Conservation (phyloP, 306 rosid species). For the Comarum palustre region DNA sequence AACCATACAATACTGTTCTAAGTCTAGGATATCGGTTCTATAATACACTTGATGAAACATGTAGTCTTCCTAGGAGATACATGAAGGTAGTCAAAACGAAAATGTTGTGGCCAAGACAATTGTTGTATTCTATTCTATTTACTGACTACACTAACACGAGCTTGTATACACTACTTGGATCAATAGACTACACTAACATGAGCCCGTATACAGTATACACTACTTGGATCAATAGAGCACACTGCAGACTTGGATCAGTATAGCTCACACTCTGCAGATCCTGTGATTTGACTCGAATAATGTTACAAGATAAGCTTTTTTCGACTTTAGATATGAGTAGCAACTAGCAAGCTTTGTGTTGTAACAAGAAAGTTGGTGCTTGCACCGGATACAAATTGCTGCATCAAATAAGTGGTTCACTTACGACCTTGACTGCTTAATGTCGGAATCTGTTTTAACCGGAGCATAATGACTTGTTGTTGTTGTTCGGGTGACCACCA, state of each 20-base stretch:
- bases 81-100: background rate
- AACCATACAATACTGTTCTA: background rate
- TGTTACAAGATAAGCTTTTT: slow-evolving; percentile 24
- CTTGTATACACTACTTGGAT: slow-evolving; percentile 25
- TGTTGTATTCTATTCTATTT: slow-evolving; percentile 16
- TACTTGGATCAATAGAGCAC: slow-evolving; percentile 24
- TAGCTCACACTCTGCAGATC: slow-evolving; percentile 35
- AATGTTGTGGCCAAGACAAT: slow-evolving; percentile 18
- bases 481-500: slow-evolving; percentile 70
- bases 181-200: no score
- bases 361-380: slow-evolving; percentile 17
- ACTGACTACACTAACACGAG: slow-evolving; percentile 26
- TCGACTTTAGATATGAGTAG: background rate
- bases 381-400: background rate
- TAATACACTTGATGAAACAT: background rate
- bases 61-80: background rate
- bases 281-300: slow-evolving; percentile 36
- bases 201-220: slow-evolving; percentile 1
- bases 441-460: slow-evolving; percentile 58
- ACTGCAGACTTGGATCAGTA: no score
- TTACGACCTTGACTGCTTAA: slow-evolving; percentile 31
- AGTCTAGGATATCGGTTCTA: background rate
- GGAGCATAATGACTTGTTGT: slow-evolving; percentile 72
- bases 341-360: background rate
- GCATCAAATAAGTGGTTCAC: background rate